Base-by-base conservation (phyloP, 805 yeast genomes). In the Yarrowia porcina region DNA sequence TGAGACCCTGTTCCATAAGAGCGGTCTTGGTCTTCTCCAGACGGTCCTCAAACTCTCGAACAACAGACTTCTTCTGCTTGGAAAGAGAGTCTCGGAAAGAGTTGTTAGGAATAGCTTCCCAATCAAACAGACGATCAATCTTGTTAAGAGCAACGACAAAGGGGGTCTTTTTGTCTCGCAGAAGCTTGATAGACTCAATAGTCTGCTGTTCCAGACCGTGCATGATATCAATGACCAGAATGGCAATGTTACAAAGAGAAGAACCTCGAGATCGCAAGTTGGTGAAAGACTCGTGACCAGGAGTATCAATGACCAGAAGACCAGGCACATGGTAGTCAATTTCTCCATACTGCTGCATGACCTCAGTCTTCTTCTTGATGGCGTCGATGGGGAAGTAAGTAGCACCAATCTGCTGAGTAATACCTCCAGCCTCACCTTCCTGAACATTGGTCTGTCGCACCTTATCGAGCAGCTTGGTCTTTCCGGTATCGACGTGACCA, bases 361-460 rank as follows among this genome's bases (percentile, higher is more conserved):
- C 96, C 49, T 85, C 88, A 27, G 98, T 94, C 79, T 94, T 94
- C 72, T 85, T 85, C 76, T 87, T 86, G 71, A 94, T 90, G 44
- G 97, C 91, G 30, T 88, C 96, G 69, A 94, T 91, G 66, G 99
- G 99, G 90, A 94, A 94, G 76, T 94, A 94, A 21, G 99, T 94
- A 63, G 99, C 99, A 84, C 99, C 99, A 74, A 94, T 94, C 79
- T 94, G 99, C 83, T 94, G 99, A 67, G 99, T 94, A 75, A 94
- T 94, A 81, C 99, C 99, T 81, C 99, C 99, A 63, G 99, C 99
- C 80, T 94, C 99, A 73, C 99, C 99, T 75, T 97, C 99, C 80
- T 94, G 99, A 66, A 94, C 99, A 73, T 94, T 94, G 42, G 98
- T 94, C 80, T 93, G 97, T 80, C 99, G 93, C 69, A 94, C 87